Evolutionary conservation across 768 basidiomycete genomes (phyloP), one percentile per base, ranked within the genome.

Genomic region (Podaxis carcinomalis): DNA sequence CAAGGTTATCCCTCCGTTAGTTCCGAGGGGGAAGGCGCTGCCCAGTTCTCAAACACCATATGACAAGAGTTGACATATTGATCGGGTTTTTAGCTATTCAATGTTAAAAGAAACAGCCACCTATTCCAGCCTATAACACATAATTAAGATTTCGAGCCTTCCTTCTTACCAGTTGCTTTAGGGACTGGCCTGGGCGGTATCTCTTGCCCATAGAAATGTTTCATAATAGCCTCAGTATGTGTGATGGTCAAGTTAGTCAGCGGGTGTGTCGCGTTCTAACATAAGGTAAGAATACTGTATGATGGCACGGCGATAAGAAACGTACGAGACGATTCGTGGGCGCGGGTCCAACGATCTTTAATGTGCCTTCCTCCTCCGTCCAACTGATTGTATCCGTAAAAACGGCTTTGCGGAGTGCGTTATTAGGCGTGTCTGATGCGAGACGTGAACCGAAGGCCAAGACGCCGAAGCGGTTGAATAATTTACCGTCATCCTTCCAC

Each of bases 161-260:
- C 40, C 49, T 40, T 27, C 6, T 5, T 42, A 19, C 14, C 50
- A 9, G n/a, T 28, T 16, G 35, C 3, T 37, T 44, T 59, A 13
- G 49, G 2, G 13, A 55, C 14, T 4, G 52, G 42, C 23, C 59
- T 32, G 2, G 36, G 44, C 7, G 52, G 59, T 13, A 55, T 25
- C 32, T 61, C 59, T n/a, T 61, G 59, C 32, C 50, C 62, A 56
- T 75, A 74, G 51, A 71, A 74, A 58, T 74, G 64, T n/a, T 66
- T 62, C 21, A 67, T 57, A 16, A 75, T 66, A 1, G 63, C 68
- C 58, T 74, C 74, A 0, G 72, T 73, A 66, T 75, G 74, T 9
- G 72, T 74, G 32, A 74, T 73, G 2, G 73, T 75, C n/a, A 75
- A 63, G 59, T 75, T 74, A 4, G 72, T 72, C 27, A 75, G 50